Conservation (phyloP, 192 early-diverging fungal genomes). For the Pilobolus umbonatus region DNA sequence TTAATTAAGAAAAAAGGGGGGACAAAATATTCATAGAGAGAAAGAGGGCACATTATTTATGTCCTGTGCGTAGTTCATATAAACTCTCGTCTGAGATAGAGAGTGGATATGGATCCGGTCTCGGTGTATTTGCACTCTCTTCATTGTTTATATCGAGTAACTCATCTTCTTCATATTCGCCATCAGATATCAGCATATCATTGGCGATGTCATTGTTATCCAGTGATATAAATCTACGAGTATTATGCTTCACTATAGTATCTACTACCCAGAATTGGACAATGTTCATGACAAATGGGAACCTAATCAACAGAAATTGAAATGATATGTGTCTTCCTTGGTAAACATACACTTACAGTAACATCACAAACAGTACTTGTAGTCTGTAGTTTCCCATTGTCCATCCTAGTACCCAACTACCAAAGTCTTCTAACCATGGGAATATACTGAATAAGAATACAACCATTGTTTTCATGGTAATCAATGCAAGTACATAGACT, state of each 20-base stretch:
- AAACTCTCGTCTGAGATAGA: background rate
- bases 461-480: slow-evolving; percentile 69
- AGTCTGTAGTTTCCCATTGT: slow-evolving; percentile 51
- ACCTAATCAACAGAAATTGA: slow-evolving; percentile 12
- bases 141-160: no score
- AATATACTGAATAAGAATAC: slow-evolving; percentile 55
- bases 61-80: slow-evolving; percentile 4
- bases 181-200: slow-evolving; percentile 8
- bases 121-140: background rate
- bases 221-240: background rate
- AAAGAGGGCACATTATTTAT: no score
- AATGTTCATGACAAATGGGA: slow-evolving; percentile 80
- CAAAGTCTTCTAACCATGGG: slow-evolving; percentile 63
- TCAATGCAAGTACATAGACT: slow-evolving; percentile 58
- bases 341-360: slow-evolving; percentile 36
- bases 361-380: slow-evolving; percentile 76
- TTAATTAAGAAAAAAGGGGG: no score
- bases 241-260: slow-evolving; percentile 59
- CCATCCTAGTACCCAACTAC: slow-evolving; percentile 63
- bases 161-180: slow-evolving; percentile 1
- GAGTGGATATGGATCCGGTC: background rate
- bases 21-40: no score
- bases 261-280: slow-evolving; percentile 72
- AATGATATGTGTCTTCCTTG: background rate
- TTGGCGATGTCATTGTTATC: background rate